A percentile compares a stretch with the other conserved stretches of the same genome.
Evolutionary conservation across 371 early-diverging fungal species (phyloP).

Genomic region (Cokeromyces recurvatus): DNA sequence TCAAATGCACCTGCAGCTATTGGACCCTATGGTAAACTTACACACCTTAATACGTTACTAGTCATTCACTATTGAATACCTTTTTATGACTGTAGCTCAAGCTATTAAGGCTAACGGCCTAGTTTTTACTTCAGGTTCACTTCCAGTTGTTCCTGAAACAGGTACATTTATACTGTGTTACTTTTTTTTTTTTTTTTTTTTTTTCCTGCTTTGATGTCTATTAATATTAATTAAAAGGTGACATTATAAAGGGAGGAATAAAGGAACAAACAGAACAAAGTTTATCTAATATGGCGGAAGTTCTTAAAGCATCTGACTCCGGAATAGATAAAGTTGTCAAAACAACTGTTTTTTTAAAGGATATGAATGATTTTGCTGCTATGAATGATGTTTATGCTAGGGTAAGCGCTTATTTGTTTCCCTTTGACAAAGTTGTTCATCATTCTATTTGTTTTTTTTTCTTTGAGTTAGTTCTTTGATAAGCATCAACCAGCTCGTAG

Average conservation of each 20-base stretch:
- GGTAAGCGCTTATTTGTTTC: background rate
- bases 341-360: slow-evolving; percentile 89
- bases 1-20: slow-evolving; percentile 68
- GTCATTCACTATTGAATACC: background rate
- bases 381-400: slow-evolving; percentile 82
- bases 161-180: slow-evolving; percentile 13
- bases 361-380: slow-evolving; percentile 81
- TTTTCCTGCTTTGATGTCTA: background rate
- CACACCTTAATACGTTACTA: background rate
- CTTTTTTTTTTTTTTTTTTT: background rate
- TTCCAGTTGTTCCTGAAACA: slow-evolving; percentile 63
- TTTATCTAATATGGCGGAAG: slow-evolving; percentile 70
- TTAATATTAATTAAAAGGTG: slow-evolving; percentile 21
- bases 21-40: slow-evolving; percentile 81
- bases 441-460: background rate
- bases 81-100: slow-evolving; percentile 46
- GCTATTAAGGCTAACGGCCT: slow-evolving; percentile 83
- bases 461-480: slow-evolving; percentile 47
- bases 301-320: slow-evolving; percentile 75
- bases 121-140: slow-evolving; percentile 82
- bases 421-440: background rate
- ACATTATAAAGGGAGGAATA: slow-evolving; percentile 62
- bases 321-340: slow-evolving; percentile 79
- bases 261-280: slow-evolving; percentile 74
- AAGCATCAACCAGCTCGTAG: slow-evolving; percentile 79